A percentile compares a stretch with the other conserved stretches of the same genome.
phyloP scores from a whole-genome alignment of 75 land plant genomes.

The Cupressus sempervirens region DNA sequence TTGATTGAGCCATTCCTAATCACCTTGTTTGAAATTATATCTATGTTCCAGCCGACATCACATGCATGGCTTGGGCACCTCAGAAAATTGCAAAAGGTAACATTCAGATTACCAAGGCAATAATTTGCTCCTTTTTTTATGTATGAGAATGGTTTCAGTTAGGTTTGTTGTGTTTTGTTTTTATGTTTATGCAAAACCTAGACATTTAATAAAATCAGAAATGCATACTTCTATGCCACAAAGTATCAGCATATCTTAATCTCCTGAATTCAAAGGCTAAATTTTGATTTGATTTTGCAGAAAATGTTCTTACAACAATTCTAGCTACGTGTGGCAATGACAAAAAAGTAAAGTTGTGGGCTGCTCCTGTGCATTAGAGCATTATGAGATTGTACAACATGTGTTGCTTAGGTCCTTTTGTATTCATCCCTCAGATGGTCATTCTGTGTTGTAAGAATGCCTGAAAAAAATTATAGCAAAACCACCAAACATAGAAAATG shows the following conservation, averaged over 20 bases:
- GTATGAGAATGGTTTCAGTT: not conserved
- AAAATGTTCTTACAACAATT: slow-evolving; percentile 31
- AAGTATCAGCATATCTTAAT: not conserved
- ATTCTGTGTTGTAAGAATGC: not conserved
- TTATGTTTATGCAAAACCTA: not conserved
- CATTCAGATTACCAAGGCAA: not conserved
- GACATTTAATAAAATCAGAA: not conserved
- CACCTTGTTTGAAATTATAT: not conserved
- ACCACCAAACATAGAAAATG: not conserved
- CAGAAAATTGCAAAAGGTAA: slow-evolving; percentile 68
- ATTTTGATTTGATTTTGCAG: slow-evolving; percentile 28
- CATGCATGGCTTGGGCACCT: slow-evolving; percentile 83
- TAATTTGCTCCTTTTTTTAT: not conserved
- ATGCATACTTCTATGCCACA: not conserved
- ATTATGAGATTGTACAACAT: not conserved
- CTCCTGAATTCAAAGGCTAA: not conserved
- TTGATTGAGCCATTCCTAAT: too few species aligned
- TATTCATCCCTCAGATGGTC: not conserved
- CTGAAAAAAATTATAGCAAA: not conserved
- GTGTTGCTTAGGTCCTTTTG: not conserved
- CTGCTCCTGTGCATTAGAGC: slow-evolving; percentile 32
- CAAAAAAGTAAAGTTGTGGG: slow-evolving; percentile 90
- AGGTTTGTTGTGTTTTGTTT: not conserved
- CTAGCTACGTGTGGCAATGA: slow-evolving; percentile 71
- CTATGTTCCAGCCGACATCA: slow-evolving; percentile 67